Percentiles rank a stretch among this genome's conserved stretches.
Conservation (phyloP, 768 basidiomycete species). For the Mycena vitilis region DNA sequence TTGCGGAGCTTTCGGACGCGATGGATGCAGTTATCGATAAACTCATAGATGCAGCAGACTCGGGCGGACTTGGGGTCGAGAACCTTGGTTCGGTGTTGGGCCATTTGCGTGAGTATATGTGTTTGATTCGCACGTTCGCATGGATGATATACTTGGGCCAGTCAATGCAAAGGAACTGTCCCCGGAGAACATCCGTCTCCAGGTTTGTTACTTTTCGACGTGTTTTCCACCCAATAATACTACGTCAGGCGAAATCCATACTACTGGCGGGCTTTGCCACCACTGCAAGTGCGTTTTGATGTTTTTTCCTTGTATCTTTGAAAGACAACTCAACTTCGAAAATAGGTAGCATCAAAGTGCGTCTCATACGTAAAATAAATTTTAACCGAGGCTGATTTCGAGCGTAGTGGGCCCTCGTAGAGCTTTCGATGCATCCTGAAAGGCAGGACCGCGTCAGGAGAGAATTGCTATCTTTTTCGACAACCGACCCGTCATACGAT, state of each 20-base stretch:
- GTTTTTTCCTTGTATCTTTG: background rate
- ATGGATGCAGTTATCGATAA: constrained; percentile 9
- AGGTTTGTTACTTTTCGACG: background rate
- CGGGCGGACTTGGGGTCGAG: background rate
- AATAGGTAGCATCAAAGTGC: constrained; percentile 17
- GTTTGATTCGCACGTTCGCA: background rate
- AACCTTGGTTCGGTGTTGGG: constrained; percentile 11
- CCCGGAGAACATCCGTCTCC: constrained; percentile 5
- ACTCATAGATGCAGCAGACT: background rate
- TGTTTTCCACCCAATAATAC: background rate
- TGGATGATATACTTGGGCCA: background rate
- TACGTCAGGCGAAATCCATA: constrained; percentile 13
- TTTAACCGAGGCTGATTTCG: background rate
- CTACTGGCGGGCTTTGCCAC: constrained; percentile 18
- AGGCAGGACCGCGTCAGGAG: constrained; percentile 8
- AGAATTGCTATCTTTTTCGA: constrained; percentile 11
- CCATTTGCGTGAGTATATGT: constrained; percentile 6
- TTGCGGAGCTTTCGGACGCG: constrained; percentile 13
- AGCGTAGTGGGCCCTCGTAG: constrained; percentile 15
- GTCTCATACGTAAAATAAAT: background rate
- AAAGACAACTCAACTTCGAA: background rate
- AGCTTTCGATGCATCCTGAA: constrained; percentile 14
- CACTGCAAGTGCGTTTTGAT: constrained; percentile 9
- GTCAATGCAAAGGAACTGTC: constrained; percentile 16
- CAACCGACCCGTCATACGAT: constrained; percentile 25